Evolutionary conservation across 2,329 filamentous ascomycete genomes (phyloP).

Genomic region (Cladosporium oxysporum): DNA sequence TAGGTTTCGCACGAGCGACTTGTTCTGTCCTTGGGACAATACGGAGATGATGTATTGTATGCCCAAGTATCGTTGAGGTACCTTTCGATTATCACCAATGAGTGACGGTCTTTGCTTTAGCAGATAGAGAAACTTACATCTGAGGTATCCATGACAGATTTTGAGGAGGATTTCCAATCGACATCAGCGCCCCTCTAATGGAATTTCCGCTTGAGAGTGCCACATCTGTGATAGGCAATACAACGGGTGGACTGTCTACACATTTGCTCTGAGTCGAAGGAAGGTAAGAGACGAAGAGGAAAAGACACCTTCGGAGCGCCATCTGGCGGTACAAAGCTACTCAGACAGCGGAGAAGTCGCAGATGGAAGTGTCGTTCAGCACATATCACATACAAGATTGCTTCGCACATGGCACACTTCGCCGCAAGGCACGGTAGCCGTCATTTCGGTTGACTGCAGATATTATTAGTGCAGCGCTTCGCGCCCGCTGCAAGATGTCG

Average conservation of each 20-base stretch:
- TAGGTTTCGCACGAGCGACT: too few species aligned
- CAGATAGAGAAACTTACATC: background rate
- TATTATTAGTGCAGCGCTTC: background rate
- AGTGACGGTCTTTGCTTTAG: background rate
- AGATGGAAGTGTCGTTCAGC: background rate
- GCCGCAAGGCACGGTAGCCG: background rate
- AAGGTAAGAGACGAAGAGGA: background rate
- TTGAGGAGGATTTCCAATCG: constrained; percentile 19
- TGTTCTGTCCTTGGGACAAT: too few species aligned
- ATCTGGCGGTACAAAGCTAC: background rate
- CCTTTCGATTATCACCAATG: background rate
- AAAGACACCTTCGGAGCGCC: background rate
- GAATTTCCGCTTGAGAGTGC: constrained; percentile 1
- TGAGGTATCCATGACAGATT: too few species aligned
- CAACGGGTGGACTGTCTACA: background rate
- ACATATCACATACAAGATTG: background rate
- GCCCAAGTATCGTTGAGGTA: too few species aligned
- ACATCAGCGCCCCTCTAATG: constrained; percentile 12
- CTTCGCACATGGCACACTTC: background rate
- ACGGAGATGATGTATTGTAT: too few species aligned
- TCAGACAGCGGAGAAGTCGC: background rate
- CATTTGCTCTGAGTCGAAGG: background rate
- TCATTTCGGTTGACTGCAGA: background rate
- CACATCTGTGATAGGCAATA: constrained; percentile 21
- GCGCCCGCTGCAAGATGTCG: background rate